Percentiles rank a stretch among this genome's conserved stretches.
These are phyloP conservation scores for Penicillium steckii DNA, from an alignment of 495 filamentous ascomycete species.

Conservation along the genomic window DNA sequence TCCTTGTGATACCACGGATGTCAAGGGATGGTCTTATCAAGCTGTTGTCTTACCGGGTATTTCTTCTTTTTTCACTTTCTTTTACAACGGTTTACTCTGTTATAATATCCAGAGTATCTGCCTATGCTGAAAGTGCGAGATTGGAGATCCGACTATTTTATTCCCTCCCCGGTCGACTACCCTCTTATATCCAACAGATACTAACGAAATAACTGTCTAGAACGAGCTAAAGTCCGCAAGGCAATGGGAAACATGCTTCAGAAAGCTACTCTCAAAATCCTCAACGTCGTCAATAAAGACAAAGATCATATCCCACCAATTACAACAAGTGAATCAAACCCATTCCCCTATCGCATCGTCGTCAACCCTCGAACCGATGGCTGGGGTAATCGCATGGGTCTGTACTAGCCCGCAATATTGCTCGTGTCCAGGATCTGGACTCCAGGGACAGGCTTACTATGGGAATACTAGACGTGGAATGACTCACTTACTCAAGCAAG, in stretches of 20 bases:
- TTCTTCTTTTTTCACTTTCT: neutral
- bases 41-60: neutral
- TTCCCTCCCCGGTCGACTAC: neutral
- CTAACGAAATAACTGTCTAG: conserved; percentile 36
- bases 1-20: neutral
- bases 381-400: conserved; percentile 78
- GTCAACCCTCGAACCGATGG: conserved; percentile 76
- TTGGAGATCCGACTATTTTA: neutral
- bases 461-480: neutral
- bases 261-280: conserved; percentile 82
- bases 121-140: no score
- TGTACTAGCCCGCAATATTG: conserved; percentile 69
- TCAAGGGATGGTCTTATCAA: neutral
- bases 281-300: conserved; percentile 78
- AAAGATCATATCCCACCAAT: conserved; percentile 98
- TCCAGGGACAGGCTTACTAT: neutral
- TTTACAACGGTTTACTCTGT: no score
- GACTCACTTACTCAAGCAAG: neutral
- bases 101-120: no score
- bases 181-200: neutral
- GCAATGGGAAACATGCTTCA: conserved; percentile 86
- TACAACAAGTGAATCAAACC: conserved; percentile 86
- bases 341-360: conserved; percentile 91
- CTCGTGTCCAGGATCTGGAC: no score
- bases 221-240: conserved; percentile 79